Evolutionary conservation across 2,329 filamentous ascomycete genomes (phyloP), one percentile per base, ranked within the genome.

Genomic region (Phyllachora maydis): DNA sequence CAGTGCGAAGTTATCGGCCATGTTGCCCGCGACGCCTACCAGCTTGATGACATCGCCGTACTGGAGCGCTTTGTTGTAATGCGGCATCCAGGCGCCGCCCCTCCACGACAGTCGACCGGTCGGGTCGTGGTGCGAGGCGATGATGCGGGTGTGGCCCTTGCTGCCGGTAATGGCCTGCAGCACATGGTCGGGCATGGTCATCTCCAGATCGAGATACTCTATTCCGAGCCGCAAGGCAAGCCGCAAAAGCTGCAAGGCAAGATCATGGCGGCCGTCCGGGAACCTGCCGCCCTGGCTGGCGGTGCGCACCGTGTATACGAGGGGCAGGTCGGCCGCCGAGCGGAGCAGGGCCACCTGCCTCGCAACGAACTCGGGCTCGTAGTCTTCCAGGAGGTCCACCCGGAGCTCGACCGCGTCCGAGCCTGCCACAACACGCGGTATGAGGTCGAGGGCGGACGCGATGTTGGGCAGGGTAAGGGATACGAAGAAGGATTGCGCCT

Each of bases 31-130:
- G 26, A 75, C 59, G 19, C 88, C 88, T 5, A 95, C 73, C 18
- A 98, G 68, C 52, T 98, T 98, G 52, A 98, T 81, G 28, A 95
- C 60, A 40, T 95, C 82, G 22, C 85, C 88, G 37, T 79, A 78
- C 41, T 90, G 76, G 9, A 93, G 54, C 10, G 85, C 85, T 39
- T 69, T 70, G 48, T 93, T 93, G 56, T 91, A 95, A 48, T 70
- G 73, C 14, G 72, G 63, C 27, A 88, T 70, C 85, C 88, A 98
- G 0, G 78, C 79, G n/a, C 78, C 81, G 35, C 90, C 83, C 32
- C 60, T 70, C 88, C 88, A 98, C 2, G 78, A 85, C 11, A 95
- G 55, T 12, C 59, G 56, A 6, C 74, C 74, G 26, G 63, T 52
- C 0, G 82, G 78, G 42, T 98, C 88, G 43, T 98, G 88, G 43